Conservation (phyloP, 768 basidiomycete genomes). For the Russula sp. region DNA sequence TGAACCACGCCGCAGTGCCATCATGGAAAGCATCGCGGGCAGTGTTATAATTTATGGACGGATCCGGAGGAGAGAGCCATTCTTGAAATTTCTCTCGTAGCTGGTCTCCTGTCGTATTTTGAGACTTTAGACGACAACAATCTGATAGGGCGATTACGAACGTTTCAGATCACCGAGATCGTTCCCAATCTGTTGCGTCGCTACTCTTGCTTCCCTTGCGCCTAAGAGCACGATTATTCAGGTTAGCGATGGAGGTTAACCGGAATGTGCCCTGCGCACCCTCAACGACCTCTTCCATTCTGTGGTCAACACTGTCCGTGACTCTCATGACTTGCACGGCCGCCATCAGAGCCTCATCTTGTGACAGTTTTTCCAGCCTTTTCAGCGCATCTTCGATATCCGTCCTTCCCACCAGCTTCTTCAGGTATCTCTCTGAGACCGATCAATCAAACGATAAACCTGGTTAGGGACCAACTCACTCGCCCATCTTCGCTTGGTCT, state of each 20-base stretch:
- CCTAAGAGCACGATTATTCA: neutral
- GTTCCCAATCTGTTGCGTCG: neutral
- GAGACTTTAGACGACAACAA: neutral
- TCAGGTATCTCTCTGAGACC: slow-evolving; percentile 1
- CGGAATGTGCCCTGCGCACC: neutral
- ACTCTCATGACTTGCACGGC: neutral
- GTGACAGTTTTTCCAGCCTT: slow-evolving; percentile 1
- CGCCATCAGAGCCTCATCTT: neutral
- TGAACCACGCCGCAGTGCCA: neutral
- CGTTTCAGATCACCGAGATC: neutral
- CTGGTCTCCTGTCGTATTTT: neutral
- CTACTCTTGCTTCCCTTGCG: neutral
- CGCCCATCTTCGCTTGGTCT: neutral
- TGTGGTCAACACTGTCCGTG: neutral
- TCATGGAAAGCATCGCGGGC: neutral
- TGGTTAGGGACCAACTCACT: neutral
- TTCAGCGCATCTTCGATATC: slow-evolving; percentile 3
- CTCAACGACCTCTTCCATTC: neutral
- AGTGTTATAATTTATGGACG: neutral
- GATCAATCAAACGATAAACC: neutral
- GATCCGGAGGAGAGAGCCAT: neutral
- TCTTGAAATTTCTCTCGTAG: no score
- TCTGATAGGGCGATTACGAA: neutral
- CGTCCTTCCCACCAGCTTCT: neutral
- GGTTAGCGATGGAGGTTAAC: neutral